These are phyloP conservation scores for Tieghemostelium lacteum DNA, from an alignment of 78 protist genomes.

Conservation along the genomic window DNA sequence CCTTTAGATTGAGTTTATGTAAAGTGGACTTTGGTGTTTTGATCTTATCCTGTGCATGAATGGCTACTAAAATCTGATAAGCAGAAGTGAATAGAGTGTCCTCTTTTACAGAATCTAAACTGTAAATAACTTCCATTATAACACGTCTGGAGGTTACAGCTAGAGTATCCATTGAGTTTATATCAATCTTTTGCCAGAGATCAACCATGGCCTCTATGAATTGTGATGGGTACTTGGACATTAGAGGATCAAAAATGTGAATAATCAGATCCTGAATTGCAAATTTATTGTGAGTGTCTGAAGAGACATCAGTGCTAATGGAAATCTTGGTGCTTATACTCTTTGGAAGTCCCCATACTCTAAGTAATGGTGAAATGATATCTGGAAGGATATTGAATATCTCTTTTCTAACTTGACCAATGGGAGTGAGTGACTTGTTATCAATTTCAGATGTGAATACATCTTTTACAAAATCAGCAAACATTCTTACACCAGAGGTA, in stretches of 20 bases:
- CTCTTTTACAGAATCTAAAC: slow-evolving; percentile 62
- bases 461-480: slow-evolving; percentile 76
- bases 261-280: slow-evolving; percentile 70
- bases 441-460: slow-evolving; percentile 65
- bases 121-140: slow-evolving; percentile 57
- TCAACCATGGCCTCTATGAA: slow-evolving; percentile 54
- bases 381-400: slow-evolving; percentile 7
- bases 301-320: slow-evolving; percentile 63
- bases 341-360: slow-evolving; percentile 65
- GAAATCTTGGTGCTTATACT: slow-evolving; percentile 28
- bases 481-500: slow-evolving; percentile 32
- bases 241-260: slow-evolving; percentile 64
- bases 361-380: slow-evolving; percentile 33
- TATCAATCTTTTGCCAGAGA: slow-evolving; percentile 49
- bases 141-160: slow-evolving; percentile 20
- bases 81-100: slow-evolving; percentile 31
- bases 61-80: slow-evolving; percentile 14
- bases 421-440: slow-evolving; percentile 30
- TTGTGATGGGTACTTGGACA: slow-evolving; percentile 61
- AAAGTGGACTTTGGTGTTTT: slow-evolving; percentile 24
- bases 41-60: slow-evolving; percentile 34
- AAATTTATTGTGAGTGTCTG: slow-evolving; percentile 72
- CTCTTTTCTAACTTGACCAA: slow-evolving; percentile 57
- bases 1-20: slow-evolving; percentile 54
- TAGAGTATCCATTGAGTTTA: neutral